Evolutionary conservation across 1,139 yeast genomes (phyloP).

Genomic region (Nakaseomyces sp.): DNA sequence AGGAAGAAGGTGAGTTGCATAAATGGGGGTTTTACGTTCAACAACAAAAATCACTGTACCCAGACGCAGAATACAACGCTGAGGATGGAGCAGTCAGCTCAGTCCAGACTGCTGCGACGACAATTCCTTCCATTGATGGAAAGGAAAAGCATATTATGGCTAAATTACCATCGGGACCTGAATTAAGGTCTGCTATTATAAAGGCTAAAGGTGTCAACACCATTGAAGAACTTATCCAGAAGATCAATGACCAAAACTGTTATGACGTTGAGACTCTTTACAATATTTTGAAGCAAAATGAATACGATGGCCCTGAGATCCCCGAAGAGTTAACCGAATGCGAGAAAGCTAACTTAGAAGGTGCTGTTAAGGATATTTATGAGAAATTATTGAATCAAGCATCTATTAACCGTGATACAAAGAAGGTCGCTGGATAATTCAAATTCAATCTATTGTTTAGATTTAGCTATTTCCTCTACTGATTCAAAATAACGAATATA

Average conservation of each 20-base stretch:
- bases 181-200: conserved; percentile 62
- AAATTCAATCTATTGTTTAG: too few species aligned
- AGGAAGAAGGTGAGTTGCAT: conserved; percentile 85
- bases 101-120: conserved; percentile 1
- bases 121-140: background rate
- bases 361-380: conserved; percentile 52
- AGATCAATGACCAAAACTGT: conserved; percentile 41
- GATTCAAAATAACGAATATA: too few species aligned
- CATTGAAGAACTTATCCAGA: conserved; percentile 57
- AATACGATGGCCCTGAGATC: conserved; percentile 9
- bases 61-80: conserved; percentile 22
- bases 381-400: conserved; percentile 62
- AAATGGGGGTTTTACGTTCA: conserved; percentile 69
- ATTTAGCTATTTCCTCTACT: too few species aligned
- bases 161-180: conserved; percentile 60
- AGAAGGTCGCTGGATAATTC: conserved; percentile 12
- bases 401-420: conserved; percentile 48
- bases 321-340: conserved; percentile 6
- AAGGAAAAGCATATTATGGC: conserved; percentile 14
- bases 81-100: background rate
- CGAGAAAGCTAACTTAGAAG: conserved; percentile 7
- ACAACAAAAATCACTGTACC: conserved; percentile 41
- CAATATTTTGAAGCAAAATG: conserved; percentile 19
- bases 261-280: conserved; percentile 49
- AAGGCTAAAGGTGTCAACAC: conserved; percentile 68